phyloP scores from a whole-genome alignment of 345 rosid genomes.

The Gossypium anomalum region DNA sequence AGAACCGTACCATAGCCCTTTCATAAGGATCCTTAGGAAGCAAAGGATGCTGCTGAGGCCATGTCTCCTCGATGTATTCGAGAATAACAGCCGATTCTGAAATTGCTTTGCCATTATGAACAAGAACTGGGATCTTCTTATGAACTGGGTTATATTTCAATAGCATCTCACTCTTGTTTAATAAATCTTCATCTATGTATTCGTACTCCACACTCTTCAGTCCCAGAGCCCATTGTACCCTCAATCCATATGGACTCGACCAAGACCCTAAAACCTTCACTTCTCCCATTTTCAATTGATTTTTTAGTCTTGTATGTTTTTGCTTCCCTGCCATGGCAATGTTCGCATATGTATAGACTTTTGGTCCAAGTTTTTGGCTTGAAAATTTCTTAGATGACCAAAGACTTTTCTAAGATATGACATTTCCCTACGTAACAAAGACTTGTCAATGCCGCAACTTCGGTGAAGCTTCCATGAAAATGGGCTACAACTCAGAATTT shows the following conservation, averaged over 20 bases:
- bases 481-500: background rate
- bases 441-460: background rate
- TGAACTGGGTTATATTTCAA: slow-evolving; percentile 36
- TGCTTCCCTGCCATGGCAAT: background rate
- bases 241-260: slow-evolving; percentile 32
- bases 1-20: slow-evolving; percentile 29
- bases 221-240: slow-evolving; percentile 33
- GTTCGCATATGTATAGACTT: background rate
- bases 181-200: slow-evolving; percentile 26
- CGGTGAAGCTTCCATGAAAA: background rate
- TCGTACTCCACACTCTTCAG: slow-evolving; percentile 30
- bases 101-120: slow-evolving; percentile 30
- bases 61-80: slow-evolving; percentile 29
- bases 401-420: slow-evolving; percentile 9
- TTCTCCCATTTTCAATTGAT: background rate
- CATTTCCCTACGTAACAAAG: background rate
- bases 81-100: slow-evolving; percentile 30
- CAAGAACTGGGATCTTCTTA: slow-evolving; percentile 36
- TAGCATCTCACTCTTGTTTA: slow-evolving; percentile 32
- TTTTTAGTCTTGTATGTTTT: background rate
- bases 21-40: slow-evolving; percentile 27
- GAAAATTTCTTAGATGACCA: background rate
- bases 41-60: slow-evolving; percentile 25
- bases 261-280: slow-evolving; percentile 34
- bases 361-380: background rate